Evolutionary conservation across 129 eudicot genomes (phyloP), one percentile per base, ranked within the genome.

Genomic region (Flaveria bidentis): DNA sequence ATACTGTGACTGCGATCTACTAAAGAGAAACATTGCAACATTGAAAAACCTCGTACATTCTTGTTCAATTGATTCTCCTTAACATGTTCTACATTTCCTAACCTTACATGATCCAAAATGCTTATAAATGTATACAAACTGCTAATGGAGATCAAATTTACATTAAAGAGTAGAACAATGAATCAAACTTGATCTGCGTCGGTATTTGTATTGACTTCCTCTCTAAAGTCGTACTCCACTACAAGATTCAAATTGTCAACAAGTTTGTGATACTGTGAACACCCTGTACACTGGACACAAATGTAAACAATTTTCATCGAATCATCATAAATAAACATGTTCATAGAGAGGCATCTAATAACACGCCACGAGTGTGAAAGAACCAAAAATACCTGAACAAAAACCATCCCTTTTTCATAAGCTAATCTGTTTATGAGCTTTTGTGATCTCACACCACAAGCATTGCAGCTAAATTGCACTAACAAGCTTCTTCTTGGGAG

Each of bases 401-500:
- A 95, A 50, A 95, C 96, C 2, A 90, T 83, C 72, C 99, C 99
- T 46, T 86, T 86, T 84, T 95, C 99, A 86, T 91, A 95, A 9
- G 99, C 99, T 78, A 91, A 53, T 86, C 96, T 84, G 67, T 89
- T 95, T 62, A 95, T 87, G 39, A 91, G 87, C 86, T 80, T 88
- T 69, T 89, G 80, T 44, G 99, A 87, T 80, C 97, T 75, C 28
- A 67, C 93, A 78, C 91, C 89, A 84, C 99, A 94, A 72, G 91
- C 86, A 80, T 89, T 78, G 79, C 97, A 94, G 0, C 96, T 95
- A 82, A 91, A 95, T 30, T 84, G 88, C 71, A 84, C 92, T 67
- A 85, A 80, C 87, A 95, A 83, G 73, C 94, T 91, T 85, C 99
- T 95, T 69, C 99, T 85, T 9, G 99, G 99, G 68, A 95, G 89